phyloP scores from a whole-genome alignment of 202 grass and related monocot genomes.

The Zoysia matrella region DNA sequence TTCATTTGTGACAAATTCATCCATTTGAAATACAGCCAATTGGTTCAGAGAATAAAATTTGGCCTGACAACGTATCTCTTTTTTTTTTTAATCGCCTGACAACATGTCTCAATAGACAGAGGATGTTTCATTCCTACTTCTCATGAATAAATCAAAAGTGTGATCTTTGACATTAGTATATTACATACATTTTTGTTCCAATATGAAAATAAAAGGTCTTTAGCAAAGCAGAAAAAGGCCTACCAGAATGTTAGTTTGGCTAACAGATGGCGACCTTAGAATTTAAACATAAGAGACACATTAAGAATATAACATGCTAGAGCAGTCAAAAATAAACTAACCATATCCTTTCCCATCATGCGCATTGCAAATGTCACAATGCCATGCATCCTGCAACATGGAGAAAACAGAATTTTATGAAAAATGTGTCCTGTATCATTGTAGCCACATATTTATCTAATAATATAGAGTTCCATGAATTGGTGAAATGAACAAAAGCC shows the following conservation, averaged over 20 bases:
- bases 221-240: conserved; percentile 8
- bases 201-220: background rate
- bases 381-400: conserved; percentile 81
- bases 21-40: conserved; percentile 23
- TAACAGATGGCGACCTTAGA: conserved; percentile 18
- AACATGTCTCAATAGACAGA: too few relatives aligned
- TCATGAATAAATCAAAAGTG: too few relatives aligned
- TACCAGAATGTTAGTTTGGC: conserved; percentile 17
- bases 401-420: conserved; percentile 34
- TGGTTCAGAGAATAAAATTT: conserved; percentile 24
- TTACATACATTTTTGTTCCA: background rate
- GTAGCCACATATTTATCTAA: background rate
- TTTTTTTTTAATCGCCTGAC: too few relatives aligned
- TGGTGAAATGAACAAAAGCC: conserved; percentile 1
- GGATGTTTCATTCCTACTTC: too few relatives aligned
- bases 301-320: conserved; percentile 9
- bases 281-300: conserved; percentile 2
- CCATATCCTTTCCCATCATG: conserved; percentile 95
- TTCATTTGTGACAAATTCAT: background rate
- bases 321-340: conserved; percentile 52
- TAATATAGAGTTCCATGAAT: background rate
- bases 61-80: background rate
- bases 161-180: background rate
- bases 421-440: background rate
- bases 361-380: conserved; percentile 78